phyloP scores from a whole-genome alignment of 371 early-diverging fungal genomes.

The Mucor plumbeus region DNA sequence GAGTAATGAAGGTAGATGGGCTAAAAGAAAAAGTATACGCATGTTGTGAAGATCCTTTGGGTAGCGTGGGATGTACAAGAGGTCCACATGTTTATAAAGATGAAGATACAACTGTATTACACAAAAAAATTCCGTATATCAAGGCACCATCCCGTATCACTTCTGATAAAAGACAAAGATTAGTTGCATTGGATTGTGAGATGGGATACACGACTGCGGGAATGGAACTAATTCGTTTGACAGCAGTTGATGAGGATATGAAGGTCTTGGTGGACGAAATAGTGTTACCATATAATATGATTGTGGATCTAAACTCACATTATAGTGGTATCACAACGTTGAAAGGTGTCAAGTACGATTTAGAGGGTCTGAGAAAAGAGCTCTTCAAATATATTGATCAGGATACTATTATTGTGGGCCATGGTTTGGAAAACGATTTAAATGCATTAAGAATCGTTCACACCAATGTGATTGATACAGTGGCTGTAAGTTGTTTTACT shows the following conservation, averaged over 20 bases:
- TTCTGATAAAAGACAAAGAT: not conserved
- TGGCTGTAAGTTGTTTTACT: constrained; percentile 34
- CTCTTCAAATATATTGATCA: constrained; percentile 48
- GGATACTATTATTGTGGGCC: constrained; percentile 50
- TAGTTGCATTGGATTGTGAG: constrained; percentile 57
- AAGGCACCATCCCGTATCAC: constrained; percentile 22
- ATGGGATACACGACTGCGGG: constrained; percentile 61
- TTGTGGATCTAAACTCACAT: constrained; percentile 60
- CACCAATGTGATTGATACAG: constrained; percentile 50
- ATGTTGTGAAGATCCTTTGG: constrained; percentile 54
- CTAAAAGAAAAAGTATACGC: constrained; percentile 47
- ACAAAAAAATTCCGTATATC: constrained; percentile 53
- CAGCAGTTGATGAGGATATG: constrained; percentile 52
- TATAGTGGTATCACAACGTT: constrained; percentile 65
- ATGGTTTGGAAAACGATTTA: constrained; percentile 60
- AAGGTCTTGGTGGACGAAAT: constrained; percentile 58
- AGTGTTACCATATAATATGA: constrained; percentile 52
- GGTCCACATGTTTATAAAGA: constrained; percentile 62
- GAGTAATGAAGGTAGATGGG: constrained; percentile 40
- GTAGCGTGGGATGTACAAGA: constrained; percentile 51
- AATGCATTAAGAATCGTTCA: constrained; percentile 53
- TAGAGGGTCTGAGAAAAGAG: constrained; percentile 44
- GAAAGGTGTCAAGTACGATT: constrained; percentile 47
- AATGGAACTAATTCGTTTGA: constrained; percentile 62
- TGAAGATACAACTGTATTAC: constrained; percentile 30